Percentiles rank a stretch among this genome's conserved stretches.
Conservation (phyloP, 768 basidiomycete genomes). For the Kwoniella sp. region DNA sequence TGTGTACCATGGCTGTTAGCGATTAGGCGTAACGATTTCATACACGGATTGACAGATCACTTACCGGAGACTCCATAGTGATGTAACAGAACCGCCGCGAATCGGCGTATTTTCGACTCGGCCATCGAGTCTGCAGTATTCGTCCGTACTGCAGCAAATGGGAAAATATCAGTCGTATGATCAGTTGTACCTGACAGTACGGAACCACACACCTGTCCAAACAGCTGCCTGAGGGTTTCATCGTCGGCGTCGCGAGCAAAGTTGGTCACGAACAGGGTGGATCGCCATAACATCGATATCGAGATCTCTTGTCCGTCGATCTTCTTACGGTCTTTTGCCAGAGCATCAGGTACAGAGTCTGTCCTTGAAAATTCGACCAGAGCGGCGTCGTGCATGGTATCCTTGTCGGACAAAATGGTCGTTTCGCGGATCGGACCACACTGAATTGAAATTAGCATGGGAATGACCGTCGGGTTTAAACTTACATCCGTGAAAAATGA, state of each 20-base stretch:
- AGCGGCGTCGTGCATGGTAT: slow-evolving; percentile 68
- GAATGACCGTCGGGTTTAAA: background rate
- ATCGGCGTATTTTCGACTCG: slow-evolving; percentile 92
- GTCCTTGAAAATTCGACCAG: slow-evolving; percentile 83
- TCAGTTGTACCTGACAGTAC: too few relatives aligned
- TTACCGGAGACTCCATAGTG: slow-evolving; percentile 80
- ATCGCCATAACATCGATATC: slow-evolving; percentile 89
- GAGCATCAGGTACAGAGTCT: slow-evolving; percentile 77
- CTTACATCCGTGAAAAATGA: slow-evolving; percentile 80
- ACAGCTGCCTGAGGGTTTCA: slow-evolving; percentile 69
- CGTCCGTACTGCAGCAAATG: slow-evolving; percentile 69
- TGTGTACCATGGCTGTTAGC: slow-evolving; percentile 41
- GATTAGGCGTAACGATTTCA: too few relatives aligned
- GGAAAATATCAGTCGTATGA: background rate
- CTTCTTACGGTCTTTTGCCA: slow-evolving; percentile 93
- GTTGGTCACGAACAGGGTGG: slow-evolving; percentile 93
- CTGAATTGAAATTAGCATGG: slow-evolving; percentile 57
- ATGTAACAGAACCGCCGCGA: slow-evolving; percentile 92
- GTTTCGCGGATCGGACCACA: slow-evolving; percentile 85
- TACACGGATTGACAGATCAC: slow-evolving; percentile 51
- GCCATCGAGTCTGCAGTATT: slow-evolving; percentile 95
- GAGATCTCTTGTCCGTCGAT: slow-evolving; percentile 72
- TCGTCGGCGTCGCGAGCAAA: slow-evolving; percentile 87
- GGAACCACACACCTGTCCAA: slow-evolving; percentile 66
- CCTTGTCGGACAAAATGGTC: slow-evolving; percentile 64